phyloP scores from a whole-genome alignment of 1,139 yeast genomes.

The Yamadazyma aaseri region DNA sequence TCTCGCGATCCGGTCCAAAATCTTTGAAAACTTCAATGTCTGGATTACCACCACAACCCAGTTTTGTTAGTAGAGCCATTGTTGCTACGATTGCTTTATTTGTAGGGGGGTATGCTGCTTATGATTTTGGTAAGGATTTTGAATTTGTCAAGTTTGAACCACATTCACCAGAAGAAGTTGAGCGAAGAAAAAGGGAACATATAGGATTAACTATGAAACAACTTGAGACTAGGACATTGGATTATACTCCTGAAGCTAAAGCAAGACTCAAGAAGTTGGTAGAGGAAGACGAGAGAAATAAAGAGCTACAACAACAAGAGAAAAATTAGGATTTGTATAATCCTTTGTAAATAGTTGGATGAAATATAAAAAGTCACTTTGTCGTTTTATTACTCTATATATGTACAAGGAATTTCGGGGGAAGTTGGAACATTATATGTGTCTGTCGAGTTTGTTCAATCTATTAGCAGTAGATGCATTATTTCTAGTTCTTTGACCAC shows the following conservation, averaged over 20 bases:
- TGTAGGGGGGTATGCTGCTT: conserved; percentile 33
- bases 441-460: conserved; percentile 75
- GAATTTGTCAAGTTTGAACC: conserved; percentile 42
- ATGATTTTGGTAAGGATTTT: conserved; percentile 40
- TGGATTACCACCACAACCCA: conserved; percentile 29
- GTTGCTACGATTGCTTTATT: conserved; percentile 39
- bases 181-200: conserved; percentile 34
- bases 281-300: conserved; percentile 3
- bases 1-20: neutral
- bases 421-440: conserved; percentile 12
- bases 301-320: neutral
- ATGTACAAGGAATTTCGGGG: conserved; percentile 4
- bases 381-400: too few species aligned
- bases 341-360: too few species aligned
- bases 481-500: conserved; percentile 91
- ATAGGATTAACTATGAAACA: conserved; percentile 30
- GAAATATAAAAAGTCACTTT: too few species aligned
- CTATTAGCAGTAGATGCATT: conserved; percentile 88
- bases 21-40: conserved; percentile 1
- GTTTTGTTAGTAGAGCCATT: conserved; percentile 31
- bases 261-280: conserved; percentile 23
- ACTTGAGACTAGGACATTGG: conserved; percentile 38
- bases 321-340: neutral
- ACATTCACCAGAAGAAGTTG: conserved; percentile 40
- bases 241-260: conserved; percentile 47